These are phyloP conservation scores for Daldinia bambusicola DNA, from an alignment of 495 filamentous ascomycete species.

Conservation along the genomic window DNA sequence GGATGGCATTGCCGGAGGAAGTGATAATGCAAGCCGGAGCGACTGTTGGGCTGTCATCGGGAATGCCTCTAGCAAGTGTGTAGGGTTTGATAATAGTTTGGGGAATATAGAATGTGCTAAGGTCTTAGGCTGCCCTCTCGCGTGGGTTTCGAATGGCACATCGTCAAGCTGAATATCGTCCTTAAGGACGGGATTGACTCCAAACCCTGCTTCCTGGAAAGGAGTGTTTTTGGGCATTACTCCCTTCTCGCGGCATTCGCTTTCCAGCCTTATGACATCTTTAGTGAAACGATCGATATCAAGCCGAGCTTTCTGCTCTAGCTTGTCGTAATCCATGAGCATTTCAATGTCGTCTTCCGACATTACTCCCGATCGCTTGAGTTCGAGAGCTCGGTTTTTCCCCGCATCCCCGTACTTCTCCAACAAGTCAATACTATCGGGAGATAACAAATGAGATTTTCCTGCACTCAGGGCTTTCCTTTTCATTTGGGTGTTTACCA, in stretches of 20 bases:
- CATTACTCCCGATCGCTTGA: constrained; percentile 42
- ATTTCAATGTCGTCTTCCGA: constrained; percentile 46
- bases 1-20: constrained; percentile 28
- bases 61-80: constrained; percentile 41
- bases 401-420: constrained; percentile 45
- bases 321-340: constrained; percentile 40
- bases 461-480: constrained; percentile 41
- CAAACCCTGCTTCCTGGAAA: constrained; percentile 42
- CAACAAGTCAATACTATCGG: constrained; percentile 41
- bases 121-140: constrained; percentile 26
- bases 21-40: constrained; percentile 38
- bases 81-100: constrained; percentile 43
- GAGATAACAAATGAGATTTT: constrained; percentile 44
- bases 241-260: constrained; percentile 40
- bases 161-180: constrained; percentile 43
- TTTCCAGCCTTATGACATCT: constrained; percentile 32
- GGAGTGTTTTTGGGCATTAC: constrained; percentile 40
- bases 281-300: constrained; percentile 43
- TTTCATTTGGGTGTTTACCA: constrained; percentile 47
- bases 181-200: constrained; percentile 35
- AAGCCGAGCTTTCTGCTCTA: constrained; percentile 39
- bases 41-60: constrained; percentile 44
- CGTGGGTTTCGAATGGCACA: constrained; percentile 21
- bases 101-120: constrained; percentile 41
- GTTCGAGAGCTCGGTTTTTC: constrained; percentile 44